Evolutionary conservation across 352 stramenopile species (phyloP), one percentile per base, ranked within the genome.

Genomic region (Globisporangium camurandrum): DNA sequence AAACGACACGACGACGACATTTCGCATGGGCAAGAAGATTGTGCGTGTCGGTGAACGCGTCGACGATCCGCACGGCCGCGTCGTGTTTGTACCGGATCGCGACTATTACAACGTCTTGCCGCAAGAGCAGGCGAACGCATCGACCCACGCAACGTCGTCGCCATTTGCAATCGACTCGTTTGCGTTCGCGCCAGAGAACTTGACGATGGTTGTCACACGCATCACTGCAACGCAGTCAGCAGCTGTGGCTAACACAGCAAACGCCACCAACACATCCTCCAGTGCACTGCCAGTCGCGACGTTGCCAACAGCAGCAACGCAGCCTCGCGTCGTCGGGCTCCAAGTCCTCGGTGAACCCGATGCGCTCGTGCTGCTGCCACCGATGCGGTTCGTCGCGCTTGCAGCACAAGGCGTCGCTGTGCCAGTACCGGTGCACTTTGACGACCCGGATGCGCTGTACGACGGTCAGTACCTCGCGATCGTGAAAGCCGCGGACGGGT

Each of bases 331-430:
- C 40, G 44, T 89, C n/a, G 48, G 66, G 26, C 42, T 90, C 12
- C 60, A 71, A n/a, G 74, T 87, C n/a, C 24, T 70, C 0, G 82
- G 71, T 33, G 53, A 65, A 9, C 66, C 67, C 1, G 76, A 88
- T 36, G 43, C 56, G 12, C 28, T 90, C 9, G 22, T 61, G 26
- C 51, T 88, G 16, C 30, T 86, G 4, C 71, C 76, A 14, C 79
- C 75, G 0, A 70, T 60, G 19, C 26, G 52, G 4, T 75, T 81
- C 16, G 54, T 47, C 4, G 52, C 64, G 12, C 71, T 68, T n/a
- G 19, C 46, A 23, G 55, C 57, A 0, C 54, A 46, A 27, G 54
- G 43, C 11, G 56, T 67, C 10, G 19, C 24, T 2, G 46, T 72
- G 14, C 33, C 43, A 7, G 67, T 68, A 2, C 72, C 79, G 17